A percentile compares a stretch with the other conserved stretches of the same genome.
Conservation (phyloP, 1,284 basidiomycete species). For the Waitea zeae region DNA sequence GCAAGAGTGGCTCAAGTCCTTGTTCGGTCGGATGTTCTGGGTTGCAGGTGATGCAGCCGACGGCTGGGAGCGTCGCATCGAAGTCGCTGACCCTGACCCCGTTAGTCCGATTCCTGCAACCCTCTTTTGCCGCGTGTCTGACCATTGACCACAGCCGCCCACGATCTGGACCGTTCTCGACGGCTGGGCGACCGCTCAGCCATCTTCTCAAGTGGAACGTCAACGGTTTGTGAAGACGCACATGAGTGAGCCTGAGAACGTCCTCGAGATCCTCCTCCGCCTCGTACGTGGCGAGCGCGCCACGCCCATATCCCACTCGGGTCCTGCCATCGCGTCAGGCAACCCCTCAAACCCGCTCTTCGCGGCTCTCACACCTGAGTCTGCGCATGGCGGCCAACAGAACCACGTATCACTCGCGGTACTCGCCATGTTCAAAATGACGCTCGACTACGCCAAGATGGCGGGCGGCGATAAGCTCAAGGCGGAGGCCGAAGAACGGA, state of each 20-base stretch:
- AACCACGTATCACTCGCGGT: constrained; percentile 88
- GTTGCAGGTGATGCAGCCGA: constrained; percentile 50
- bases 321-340: constrained; percentile 38
- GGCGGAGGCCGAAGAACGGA: constrained; percentile 55
- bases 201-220: constrained; percentile 59
- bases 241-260: constrained; percentile 69
- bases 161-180: constrained; percentile 83
- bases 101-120: constrained; percentile 28
- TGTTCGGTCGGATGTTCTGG: constrained; percentile 74
- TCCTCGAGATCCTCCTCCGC: constrained; percentile 80
- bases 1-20: constrained; percentile 81
- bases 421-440: constrained; percentile 75
- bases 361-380: constrained; percentile 52
- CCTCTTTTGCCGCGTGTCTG: constrained; percentile 4
- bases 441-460: constrained; percentile 64
- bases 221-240: constrained; percentile 79
- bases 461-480: constrained; percentile 50
- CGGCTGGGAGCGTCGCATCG: constrained; percentile 88
- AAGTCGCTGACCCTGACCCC: constrained; percentile 87
- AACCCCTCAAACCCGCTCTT: constrained; percentile 45
- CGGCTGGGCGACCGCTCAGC: constrained; percentile 72
- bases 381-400: constrained; percentile 73
- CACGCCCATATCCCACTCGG: constrained; percentile 43
- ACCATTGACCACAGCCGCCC: constrained; percentile 43
- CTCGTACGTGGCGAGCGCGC: constrained; percentile 79